A percentile compares a stretch with the other conserved stretches of the same genome.
Conservation (phyloP, 1,139 yeast species). For the Kurtzmaniella quercitrusa region DNA sequence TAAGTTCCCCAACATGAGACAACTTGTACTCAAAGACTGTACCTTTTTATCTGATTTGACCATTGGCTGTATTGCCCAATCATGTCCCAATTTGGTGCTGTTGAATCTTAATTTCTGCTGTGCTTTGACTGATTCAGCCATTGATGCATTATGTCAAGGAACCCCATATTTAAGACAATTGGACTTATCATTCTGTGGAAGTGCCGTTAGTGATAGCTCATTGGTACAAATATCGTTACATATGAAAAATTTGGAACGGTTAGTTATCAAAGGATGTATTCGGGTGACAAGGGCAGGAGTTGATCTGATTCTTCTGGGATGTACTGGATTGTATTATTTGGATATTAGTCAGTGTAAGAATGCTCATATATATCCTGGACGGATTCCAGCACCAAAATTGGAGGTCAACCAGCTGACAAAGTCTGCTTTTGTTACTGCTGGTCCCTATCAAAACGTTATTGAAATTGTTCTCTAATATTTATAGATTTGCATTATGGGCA, state of each 20-base stretch:
- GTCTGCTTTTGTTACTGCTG: slow-evolving; percentile 56
- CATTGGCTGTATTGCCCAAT: slow-evolving; percentile 55
- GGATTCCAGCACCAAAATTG: slow-evolving; percentile 51
- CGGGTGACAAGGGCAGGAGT: slow-evolving; percentile 75
- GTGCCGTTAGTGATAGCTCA: slow-evolving; percentile 73
- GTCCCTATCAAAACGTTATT: slow-evolving; percentile 49
- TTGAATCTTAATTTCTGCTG: slow-evolving; percentile 72
- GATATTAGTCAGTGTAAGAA: slow-evolving; percentile 69
- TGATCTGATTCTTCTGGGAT: slow-evolving; percentile 57
- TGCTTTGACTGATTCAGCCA: slow-evolving; percentile 63
- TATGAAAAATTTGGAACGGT: slow-evolving; percentile 40
- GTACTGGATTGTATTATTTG: slow-evolving; percentile 48
- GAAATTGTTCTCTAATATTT: slow-evolving; percentile 39
- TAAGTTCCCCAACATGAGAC: slow-evolving; percentile 49
- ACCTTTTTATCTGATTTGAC: slow-evolving; percentile 68
- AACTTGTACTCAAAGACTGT: slow-evolving; percentile 62
- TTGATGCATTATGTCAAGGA: slow-evolving; percentile 62
- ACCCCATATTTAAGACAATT: slow-evolving; percentile 52
- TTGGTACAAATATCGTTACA: slow-evolving; percentile 59
- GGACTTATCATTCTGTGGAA: slow-evolving; percentile 70
- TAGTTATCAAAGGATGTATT: slow-evolving; percentile 64
- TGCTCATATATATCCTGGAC: slow-evolving; percentile 54
- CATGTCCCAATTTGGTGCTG: slow-evolving; percentile 53
- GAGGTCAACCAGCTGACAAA: slow-evolving; percentile 48
- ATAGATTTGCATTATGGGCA: not conserved